Conservation (phyloP, 768 basidiomycete species). For the Agaricus blazei region DNA sequence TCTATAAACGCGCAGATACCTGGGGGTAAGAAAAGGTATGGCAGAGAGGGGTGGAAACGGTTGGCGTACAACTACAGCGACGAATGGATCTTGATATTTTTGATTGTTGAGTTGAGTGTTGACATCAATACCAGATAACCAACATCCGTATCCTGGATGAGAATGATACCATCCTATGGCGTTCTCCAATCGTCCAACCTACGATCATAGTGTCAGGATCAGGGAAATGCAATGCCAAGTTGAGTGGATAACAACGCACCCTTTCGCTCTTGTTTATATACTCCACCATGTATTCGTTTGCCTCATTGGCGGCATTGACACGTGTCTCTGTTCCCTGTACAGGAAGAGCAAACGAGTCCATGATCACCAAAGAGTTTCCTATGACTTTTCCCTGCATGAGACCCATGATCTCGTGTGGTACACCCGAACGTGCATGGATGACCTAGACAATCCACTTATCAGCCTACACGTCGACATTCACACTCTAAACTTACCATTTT, state of each 20-base stretch:
- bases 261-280: conserved; percentile 79
- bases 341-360: conserved; percentile 96
- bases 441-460: conserved; percentile 47
- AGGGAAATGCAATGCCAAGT: not conserved
- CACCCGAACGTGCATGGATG: conserved; percentile 96
- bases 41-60: not conserved
- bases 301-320: conserved; percentile 93
- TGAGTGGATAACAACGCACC: conserved; percentile 33
- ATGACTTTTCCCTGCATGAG: conserved; percentile 97
- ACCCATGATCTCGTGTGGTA: conserved; percentile 98
- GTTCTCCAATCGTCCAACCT: conserved; percentile 84
- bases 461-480: not conserved
- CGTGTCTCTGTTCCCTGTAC: conserved; percentile 98
- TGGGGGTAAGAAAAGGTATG: not conserved
- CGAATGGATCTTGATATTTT: conserved; percentile 92
- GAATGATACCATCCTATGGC: conserved; percentile 98
- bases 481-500: conserved; percentile 65
- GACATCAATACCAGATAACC: conserved; percentile 98
- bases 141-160: conserved; percentile 98
- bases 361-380: conserved; percentile 72
- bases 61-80: conserved; percentile 84
- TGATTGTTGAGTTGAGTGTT: conserved; percentile 96
- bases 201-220: not conserved
- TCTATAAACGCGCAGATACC: conserved; percentile 36
- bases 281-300: conserved; percentile 98